Conservation (phyloP, 2,329 filamentous ascomycete species). For the Cercospora sp. region DNA sequence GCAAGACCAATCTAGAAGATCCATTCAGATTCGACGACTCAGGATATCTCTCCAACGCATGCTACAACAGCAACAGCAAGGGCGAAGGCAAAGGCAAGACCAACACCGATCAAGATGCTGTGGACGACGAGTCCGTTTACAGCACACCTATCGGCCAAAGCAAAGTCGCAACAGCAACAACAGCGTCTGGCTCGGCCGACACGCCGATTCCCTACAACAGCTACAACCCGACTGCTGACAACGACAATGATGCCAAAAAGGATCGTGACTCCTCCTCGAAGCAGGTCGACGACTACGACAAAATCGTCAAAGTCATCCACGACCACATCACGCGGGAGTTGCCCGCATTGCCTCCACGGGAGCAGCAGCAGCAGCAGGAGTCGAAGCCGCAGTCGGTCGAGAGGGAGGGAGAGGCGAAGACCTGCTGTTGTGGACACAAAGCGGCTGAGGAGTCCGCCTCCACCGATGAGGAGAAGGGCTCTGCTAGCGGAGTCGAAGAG, state of each 20-base stretch:
- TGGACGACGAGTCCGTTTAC: conserved; percentile 14
- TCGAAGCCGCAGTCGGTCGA: conserved; percentile 7
- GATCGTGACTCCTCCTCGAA: not conserved
- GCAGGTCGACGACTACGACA: conserved; percentile 4
- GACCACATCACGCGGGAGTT: conserved; percentile 6
- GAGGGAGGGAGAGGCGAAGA: not conserved
- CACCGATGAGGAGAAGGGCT: not conserved
- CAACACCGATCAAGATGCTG: not conserved
- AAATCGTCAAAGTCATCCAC: conserved; percentile 8
- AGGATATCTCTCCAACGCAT: conserved; percentile 1
- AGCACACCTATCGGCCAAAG: conserved; percentile 16
- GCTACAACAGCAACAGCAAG: not conserved
- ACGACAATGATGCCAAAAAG: not conserved
- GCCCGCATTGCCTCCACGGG: not conserved
- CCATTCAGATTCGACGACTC: conserved; percentile 1
- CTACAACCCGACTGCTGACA: not conserved
- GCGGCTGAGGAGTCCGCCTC: conserved; percentile 8
- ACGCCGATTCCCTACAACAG: conserved; percentile 7
- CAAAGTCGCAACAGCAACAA: not conserved
- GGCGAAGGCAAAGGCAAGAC: not conserved
- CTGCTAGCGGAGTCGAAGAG: not conserved
- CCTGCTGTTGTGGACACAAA: not conserved
- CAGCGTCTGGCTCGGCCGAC: not conserved
- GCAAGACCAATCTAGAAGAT: conserved; percentile 3
- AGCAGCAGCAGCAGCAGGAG: not conserved